Percentiles rank a stretch among this genome's conserved stretches.
Conservation (phyloP, 805 yeast genomes). For the Spathaspora passalidarum region DNA sequence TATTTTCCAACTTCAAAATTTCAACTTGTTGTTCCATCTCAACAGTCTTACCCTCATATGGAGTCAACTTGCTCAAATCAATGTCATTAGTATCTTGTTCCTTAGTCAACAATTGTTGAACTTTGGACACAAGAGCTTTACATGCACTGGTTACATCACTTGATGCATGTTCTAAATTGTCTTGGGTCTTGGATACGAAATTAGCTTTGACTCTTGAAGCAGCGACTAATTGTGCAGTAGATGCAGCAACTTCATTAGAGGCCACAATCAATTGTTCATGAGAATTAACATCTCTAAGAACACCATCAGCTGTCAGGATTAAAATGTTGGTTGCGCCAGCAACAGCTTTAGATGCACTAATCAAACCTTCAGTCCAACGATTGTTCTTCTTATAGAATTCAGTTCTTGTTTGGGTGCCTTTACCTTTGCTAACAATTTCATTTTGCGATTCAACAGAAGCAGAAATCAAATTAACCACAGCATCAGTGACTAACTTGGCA, state of each 20-base stretch:
- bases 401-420: conserved; percentile 61
- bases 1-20: conserved; percentile 77
- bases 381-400: conserved; percentile 84
- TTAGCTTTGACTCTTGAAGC: conserved; percentile 86
- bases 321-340: conserved; percentile 80
- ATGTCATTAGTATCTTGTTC: conserved; percentile 34
- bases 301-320: conserved; percentile 85
- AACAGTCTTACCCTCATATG: conserved; percentile 78
- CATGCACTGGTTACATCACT: conserved; percentile 74
- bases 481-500: conserved; percentile 76
- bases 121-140: conserved; percentile 65
- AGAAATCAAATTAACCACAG: conserved; percentile 66
- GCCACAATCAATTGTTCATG: conserved; percentile 87
- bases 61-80: conserved; percentile 66
- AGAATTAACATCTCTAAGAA: conserved; percentile 56
- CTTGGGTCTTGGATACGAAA: conserved; percentile 73
- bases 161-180: conserved; percentile 64
- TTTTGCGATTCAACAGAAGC: conserved; percentile 79
- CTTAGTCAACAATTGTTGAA: conserved; percentile 54
- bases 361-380: conserved; percentile 91
- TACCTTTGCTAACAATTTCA: conserved; percentile 73
- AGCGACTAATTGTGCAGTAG: conserved; percentile 89
- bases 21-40: conserved; percentile 95
- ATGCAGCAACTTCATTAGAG: conserved; percentile 87
- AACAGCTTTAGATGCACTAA: conserved; percentile 85